phyloP scores from a whole-genome alignment of 164 flowering plant genomes.

The Stephania cephalantha region DNA sequence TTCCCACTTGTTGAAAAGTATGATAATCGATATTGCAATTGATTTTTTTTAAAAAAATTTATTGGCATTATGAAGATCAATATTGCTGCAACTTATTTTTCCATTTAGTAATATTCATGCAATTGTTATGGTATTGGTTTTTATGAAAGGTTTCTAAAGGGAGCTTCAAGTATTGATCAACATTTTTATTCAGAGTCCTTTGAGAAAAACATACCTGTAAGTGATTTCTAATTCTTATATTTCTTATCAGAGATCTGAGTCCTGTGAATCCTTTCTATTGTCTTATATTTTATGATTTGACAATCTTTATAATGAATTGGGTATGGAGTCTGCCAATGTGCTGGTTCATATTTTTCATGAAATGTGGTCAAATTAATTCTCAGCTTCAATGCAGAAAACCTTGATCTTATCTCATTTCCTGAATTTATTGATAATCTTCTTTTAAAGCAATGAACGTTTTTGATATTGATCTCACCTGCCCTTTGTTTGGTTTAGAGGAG shows the following conservation, averaged over 20 bases:
- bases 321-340: not conserved
- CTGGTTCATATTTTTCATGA: not conserved
- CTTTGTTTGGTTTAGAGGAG: not conserved
- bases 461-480: not conserved
- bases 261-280: not conserved
- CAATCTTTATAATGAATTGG: not conserved
- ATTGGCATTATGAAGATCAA: too few species aligned
- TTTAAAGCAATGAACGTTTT: not conserved
- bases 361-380: not conserved
- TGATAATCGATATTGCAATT: constrained; percentile 13
- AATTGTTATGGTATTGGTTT: constrained; percentile 6
- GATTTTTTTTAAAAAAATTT: too few species aligned
- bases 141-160: constrained; percentile 68
- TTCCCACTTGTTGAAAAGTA: constrained; percentile 85
- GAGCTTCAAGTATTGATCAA: constrained; percentile 85
- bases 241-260: not conserved
- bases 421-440: not conserved
- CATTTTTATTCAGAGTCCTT: constrained; percentile 76
- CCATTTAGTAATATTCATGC: not conserved
- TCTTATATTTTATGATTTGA: not conserved
- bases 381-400: not conserved
- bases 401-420: not conserved
- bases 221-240: constrained; percentile 14
- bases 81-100: too few species aligned
- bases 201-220: constrained; percentile 83